Conservation (phyloP, 106 monocot genomes). For the Amphibolis antarctica region DNA sequence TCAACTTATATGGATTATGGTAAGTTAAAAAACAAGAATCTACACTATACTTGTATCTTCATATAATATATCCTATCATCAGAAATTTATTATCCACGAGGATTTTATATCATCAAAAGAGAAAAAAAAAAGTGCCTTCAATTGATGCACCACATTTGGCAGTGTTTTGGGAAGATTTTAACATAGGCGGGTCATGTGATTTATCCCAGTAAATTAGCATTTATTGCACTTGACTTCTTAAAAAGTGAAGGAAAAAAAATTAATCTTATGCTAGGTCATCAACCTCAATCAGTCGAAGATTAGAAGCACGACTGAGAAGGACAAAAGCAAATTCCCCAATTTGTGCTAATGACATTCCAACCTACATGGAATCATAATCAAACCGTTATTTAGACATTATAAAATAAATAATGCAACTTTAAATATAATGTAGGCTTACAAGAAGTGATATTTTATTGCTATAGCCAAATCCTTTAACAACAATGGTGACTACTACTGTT, state of each 20-base stretch:
- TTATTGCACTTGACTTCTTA: too few relatives aligned
- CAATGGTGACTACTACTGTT: constrained; percentile 50
- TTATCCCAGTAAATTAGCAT: too few relatives aligned
- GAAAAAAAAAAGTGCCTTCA: not conserved
- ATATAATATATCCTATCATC: not conserved
- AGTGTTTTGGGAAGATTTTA: too few relatives aligned
- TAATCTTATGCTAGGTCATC: not conserved
- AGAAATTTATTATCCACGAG: not conserved
- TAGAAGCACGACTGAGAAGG: constrained; percentile 94
- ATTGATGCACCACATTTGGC: not conserved
- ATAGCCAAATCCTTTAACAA: constrained; percentile 84
- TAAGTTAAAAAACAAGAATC: not conserved
- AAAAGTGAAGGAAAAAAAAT: too few relatives aligned
- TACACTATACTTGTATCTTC: not conserved
- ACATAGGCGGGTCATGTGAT: too few relatives aligned
- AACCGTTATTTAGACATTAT: not conserved
- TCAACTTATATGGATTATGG: not conserved
- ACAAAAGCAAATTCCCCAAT: constrained; percentile 99
- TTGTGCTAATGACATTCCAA: constrained; percentile 93
- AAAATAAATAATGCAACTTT: not conserved
- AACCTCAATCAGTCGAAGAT: constrained; percentile 64
- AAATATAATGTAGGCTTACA: constrained; percentile 21
- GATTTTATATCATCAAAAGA: not conserved
- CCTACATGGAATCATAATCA: constrained; percentile 34
- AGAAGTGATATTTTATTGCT: constrained; percentile 80